A percentile compares a stretch with the other conserved stretches of the same genome.
Evolutionary conservation across 1,284 basidiomycete species (phyloP).

Genomic region (Cutaneotrichosporon mucoides): DNA sequence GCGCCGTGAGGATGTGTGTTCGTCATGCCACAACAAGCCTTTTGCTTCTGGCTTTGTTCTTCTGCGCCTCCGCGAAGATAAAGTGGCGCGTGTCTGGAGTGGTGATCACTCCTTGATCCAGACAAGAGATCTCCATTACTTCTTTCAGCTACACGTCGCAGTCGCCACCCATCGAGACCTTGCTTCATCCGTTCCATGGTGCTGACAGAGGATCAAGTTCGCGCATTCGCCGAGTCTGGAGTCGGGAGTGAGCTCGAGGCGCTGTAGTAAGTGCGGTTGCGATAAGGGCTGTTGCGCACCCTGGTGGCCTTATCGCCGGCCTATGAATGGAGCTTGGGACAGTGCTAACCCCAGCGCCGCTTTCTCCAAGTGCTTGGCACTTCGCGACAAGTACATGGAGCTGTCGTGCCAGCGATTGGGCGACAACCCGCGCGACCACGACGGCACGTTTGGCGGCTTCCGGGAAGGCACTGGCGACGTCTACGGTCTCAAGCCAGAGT

Average conservation of each 20-base stretch:
- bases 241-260: conserved; percentile 49
- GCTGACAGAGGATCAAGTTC: conserved; percentile 41
- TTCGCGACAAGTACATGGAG: conserved; percentile 88
- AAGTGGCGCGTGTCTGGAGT: no score
- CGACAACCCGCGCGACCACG: conserved; percentile 86
- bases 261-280: conserved; percentile 42
- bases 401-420: conserved; percentile 80
- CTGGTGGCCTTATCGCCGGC: not conserved
- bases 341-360: conserved; percentile 39
- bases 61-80: no score
- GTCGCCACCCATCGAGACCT: no score
- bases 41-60: no score
- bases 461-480: conserved; percentile 60
- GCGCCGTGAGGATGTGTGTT: not conserved
- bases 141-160: no score
- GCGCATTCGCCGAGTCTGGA: conserved; percentile 48
- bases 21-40: not conserved
- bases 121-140: no score
- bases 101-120: no score
- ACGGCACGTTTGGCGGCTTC: conserved; percentile 65
- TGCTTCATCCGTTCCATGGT: not conserved
- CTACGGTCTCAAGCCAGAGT: conserved; percentile 62
- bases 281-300: not conserved
- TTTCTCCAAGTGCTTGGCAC: conserved; percentile 72
- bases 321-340: not conserved